Evolutionary conservation across 768 basidiomycete species (phyloP).

Genomic region (Artomyces pyxidatus): DNA sequence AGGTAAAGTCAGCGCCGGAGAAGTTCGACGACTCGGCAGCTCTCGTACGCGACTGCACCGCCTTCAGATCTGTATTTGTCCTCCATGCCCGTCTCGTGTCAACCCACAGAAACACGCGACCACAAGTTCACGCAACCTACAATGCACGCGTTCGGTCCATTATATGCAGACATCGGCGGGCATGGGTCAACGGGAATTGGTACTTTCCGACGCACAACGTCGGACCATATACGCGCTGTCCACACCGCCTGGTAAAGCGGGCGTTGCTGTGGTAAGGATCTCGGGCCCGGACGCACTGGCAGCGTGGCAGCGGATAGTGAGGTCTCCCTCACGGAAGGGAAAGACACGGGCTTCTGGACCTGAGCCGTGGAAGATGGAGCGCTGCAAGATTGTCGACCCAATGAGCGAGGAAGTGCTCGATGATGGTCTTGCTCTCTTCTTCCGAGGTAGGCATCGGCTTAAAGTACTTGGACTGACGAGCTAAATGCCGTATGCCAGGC

Average conservation of each 20-base stretch:
- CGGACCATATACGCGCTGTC: constrained; percentile 82
- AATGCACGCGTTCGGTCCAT: too few relatives aligned
- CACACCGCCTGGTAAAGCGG: constrained; percentile 79
- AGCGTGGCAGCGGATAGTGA: constrained; percentile 59
- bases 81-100: too few relatives aligned
- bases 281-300: constrained; percentile 66
- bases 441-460: constrained; percentile 45
- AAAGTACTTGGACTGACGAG: not conserved
- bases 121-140: too few relatives aligned
- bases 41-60: too few relatives aligned
- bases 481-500: constrained; percentile 30
- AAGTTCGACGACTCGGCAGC: too few relatives aligned
- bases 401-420: constrained; percentile 56
- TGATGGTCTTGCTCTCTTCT: constrained; percentile 76
- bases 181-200: too few relatives aligned
- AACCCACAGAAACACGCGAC: too few relatives aligned
- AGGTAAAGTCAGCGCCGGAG: too few relatives aligned
- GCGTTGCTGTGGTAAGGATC: constrained; percentile 74
- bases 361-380: constrained; percentile 58
- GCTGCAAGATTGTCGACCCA: constrained; percentile 63
- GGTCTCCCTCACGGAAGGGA: constrained; percentile 14
- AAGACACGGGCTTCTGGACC: constrained; percentile 30
- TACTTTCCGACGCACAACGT: constrained; percentile 45
- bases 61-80: too few relatives aligned
- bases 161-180: too few relatives aligned